phyloP scores from a whole-genome alignment of 306 rosid genomes.

The Alnus rubra region DNA sequence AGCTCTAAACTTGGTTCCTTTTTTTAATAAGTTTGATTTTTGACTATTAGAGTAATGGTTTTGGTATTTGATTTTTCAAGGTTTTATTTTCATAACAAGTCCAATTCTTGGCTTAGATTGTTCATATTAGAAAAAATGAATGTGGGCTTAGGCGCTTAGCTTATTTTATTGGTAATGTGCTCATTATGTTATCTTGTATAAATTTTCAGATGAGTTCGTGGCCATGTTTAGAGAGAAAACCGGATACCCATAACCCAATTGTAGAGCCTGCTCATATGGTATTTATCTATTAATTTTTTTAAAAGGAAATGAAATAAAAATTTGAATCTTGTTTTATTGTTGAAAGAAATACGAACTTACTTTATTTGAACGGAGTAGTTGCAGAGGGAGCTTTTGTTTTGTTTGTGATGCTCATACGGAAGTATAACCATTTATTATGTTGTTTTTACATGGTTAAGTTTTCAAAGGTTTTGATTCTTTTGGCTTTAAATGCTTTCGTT shows the following conservation, averaged over 20 bases:
- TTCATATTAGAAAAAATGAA: neutral
- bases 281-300: neutral
- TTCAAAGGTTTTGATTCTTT: neutral
- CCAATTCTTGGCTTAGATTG: neutral
- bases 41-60: neutral
- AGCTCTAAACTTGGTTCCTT: conserved; percentile 28
- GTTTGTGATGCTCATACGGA: neutral
- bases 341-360: neutral
- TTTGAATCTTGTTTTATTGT: neutral
- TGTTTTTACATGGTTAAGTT: neutral
- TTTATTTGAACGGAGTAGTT: neutral
- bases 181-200: conserved; percentile 16
- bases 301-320: neutral
- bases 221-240: conserved; percentile 72
- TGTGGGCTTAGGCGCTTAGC: neutral
- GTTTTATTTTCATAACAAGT: neutral
- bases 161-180: conserved; percentile 11
- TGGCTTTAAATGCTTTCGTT: neutral
- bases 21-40: neutral
- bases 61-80: neutral
- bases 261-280: conserved; percentile 99
- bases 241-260: conserved; percentile 69
- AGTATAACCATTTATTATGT: neutral
- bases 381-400: neutral
- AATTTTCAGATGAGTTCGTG: conserved; percentile 77